These are phyloP conservation scores for Naganishia vishniacii DNA, from an alignment of 768 basidiomycete species.

Conservation along the genomic window DNA sequence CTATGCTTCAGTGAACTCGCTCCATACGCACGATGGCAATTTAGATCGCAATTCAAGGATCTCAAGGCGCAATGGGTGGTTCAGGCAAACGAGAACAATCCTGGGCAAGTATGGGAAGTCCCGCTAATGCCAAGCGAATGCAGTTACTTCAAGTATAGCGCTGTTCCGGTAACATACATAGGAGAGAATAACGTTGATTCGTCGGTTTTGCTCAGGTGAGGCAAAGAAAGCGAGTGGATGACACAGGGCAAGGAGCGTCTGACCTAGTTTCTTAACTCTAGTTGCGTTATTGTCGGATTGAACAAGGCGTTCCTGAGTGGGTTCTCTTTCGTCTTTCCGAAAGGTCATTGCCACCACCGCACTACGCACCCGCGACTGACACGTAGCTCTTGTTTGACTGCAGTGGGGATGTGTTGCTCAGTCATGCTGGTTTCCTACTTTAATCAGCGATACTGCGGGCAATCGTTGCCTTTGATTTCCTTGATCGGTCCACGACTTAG, in stretches of 20 bases:
- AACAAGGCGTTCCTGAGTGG: slow-evolving; percentile 9
- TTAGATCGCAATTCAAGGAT: background rate
- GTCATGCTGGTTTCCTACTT: background rate
- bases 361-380: too few species aligned
- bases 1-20: slow-evolving; percentile 8
- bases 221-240: too few species aligned
- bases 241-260: too few species aligned
- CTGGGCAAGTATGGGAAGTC: background rate
- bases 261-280: too few species aligned
- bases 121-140: background rate
- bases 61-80: background rate
- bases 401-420: slow-evolving; percentile 3
- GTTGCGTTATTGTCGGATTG: background rate
- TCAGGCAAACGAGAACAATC: too few species aligned
- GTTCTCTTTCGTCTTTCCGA: background rate
- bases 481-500: slow-evolving; percentile 9
- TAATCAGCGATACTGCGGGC: slow-evolving; percentile 4
- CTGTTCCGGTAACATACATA: background rate
- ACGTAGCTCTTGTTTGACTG: too few species aligned
- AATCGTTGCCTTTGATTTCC: background rate
- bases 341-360: too few species aligned
- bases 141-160: background rate
- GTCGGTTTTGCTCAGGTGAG: background rate
- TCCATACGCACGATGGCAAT: background rate
- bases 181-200: background rate